Conservation (phyloP, 805 yeast species). For the Nakazawaea anatomiae region DNA sequence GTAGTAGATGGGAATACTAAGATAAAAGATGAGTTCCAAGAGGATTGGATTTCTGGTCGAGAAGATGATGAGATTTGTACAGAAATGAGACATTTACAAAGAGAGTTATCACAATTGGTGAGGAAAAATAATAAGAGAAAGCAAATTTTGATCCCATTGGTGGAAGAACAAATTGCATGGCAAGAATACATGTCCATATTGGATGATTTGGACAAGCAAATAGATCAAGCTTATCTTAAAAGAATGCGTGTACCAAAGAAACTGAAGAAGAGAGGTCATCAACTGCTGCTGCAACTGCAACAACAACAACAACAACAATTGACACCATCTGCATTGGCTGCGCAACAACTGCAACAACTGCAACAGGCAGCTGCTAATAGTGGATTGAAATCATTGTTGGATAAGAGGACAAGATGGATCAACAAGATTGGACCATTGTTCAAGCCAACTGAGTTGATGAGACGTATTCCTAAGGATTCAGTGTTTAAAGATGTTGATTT, state of each 20-base stretch:
- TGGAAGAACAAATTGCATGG: slow-evolving; percentile 89
- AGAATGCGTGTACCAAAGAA: slow-evolving; percentile 71
- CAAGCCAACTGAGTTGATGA: slow-evolving; percentile 59
- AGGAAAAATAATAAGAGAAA: slow-evolving; percentile 64
- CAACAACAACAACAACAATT: slow-evolving; percentile 22
- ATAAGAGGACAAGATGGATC: slow-evolving; percentile 87
- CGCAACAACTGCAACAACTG: slow-evolving; percentile 23
- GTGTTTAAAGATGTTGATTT: slow-evolving; percentile 40
- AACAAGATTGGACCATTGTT: slow-evolving; percentile 85
- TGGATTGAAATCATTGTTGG: slow-evolving; percentile 73
- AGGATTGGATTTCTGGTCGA: slow-evolving; percentile 71
- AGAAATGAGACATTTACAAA: slow-evolving; percentile 72
- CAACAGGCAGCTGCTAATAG: slow-evolving; percentile 71
- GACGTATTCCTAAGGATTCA: slow-evolving; percentile 62
- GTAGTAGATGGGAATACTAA: slow-evolving; percentile 6
- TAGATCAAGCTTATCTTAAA: slow-evolving; percentile 87
- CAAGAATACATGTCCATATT: slow-evolving; percentile 87
- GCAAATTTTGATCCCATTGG: slow-evolving; percentile 55
- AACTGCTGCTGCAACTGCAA: slow-evolving; percentile 20
- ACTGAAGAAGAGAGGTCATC: slow-evolving; percentile 44
- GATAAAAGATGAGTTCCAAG: slow-evolving; percentile 26
- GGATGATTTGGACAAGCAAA: slow-evolving; percentile 94
- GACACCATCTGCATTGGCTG: slow-evolving; percentile 26
- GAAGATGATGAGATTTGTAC: slow-evolving; percentile 94
- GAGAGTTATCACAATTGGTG: slow-evolving; percentile 55